Evolutionary conservation across 129 eudicot genomes (phyloP).

Genomic region (Chrysanthemum seticuspe): DNA sequence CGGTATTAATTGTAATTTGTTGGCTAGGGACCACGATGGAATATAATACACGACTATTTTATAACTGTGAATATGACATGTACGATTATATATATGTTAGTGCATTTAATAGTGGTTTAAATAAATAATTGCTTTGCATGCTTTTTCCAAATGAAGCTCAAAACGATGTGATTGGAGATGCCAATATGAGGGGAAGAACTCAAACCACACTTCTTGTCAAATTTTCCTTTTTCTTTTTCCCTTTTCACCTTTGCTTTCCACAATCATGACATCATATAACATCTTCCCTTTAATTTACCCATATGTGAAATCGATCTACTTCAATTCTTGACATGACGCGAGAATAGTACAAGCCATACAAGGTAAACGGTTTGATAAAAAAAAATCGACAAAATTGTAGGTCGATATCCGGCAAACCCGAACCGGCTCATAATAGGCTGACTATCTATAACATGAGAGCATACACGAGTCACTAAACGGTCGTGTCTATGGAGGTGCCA

Average conservation of each 20-base stretch:
- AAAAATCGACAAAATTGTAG: too few relatives aligned
- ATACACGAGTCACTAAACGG: too few relatives aligned
- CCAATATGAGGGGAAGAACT: constrained; percentile 30
- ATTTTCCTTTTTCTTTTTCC: constrained; percentile 24
- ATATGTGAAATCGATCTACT: too few relatives aligned
- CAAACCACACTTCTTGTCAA: constrained; percentile 32
- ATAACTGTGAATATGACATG: too few relatives aligned
- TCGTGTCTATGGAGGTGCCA: too few relatives aligned
- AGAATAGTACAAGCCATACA: too few relatives aligned
- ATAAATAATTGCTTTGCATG: neutral
- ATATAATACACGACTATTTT: neutral
- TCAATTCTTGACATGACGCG: too few relatives aligned
- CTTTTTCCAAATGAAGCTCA: constrained; percentile 35
- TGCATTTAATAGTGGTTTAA: neutral
- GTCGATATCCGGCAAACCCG: too few relatives aligned
- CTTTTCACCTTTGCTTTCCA: constrained; percentile 35
- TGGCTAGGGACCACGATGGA: neutral
- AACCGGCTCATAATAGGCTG: too few relatives aligned
- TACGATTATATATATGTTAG: neutral
- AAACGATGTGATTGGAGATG: constrained; percentile 41
- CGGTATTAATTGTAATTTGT: neutral
- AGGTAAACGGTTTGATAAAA: too few relatives aligned
- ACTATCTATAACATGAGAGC: too few relatives aligned
- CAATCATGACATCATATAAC: constrained; percentile 39
- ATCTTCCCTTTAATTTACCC: neutral